Evolutionary conservation across 2,329 filamentous ascomycete species (phyloP), one percentile per base, ranked within the genome.

Genomic region (Chaetomiaceae sp.): DNA sequence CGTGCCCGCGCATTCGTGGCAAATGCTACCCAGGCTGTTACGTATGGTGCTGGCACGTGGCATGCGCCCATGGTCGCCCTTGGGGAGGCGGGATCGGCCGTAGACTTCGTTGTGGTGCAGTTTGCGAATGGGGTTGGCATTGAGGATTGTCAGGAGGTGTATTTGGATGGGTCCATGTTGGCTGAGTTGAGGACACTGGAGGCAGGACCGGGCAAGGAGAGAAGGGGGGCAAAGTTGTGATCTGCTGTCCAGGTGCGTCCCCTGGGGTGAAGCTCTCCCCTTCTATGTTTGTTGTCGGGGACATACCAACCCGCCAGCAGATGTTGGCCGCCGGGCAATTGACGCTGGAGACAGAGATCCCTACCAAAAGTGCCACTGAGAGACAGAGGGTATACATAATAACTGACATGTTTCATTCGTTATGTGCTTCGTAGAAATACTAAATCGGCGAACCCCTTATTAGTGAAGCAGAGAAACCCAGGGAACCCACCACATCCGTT

Each of bases 41-140:
- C 90, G 3, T 99, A 97, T 67, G 89, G 81, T 1, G 83, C 87
- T 1, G 93, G 89, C 5, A 96, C 90, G 48, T 99, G 92, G 81
- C 93, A 99, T 73, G 90, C 92, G 55, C 93, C 93, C 0, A 97
- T 99, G 92, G 87, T 90, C 13, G 90, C 89, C 14, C 69, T 97
- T 43, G 91, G 91, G 0, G 56, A 65, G 2, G 50, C 62, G 2
- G 74, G 70, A 2, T 70, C 72, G 21, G 76, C 83, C 17, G 74
- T 96, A 42, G 89, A 93, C 65, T 97, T 96, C 67, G 80, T 95
- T 5, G 92, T 97, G 2, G 80, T 87, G 58, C 92, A 97, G 72
- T 93, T 87, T 71, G 83, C 84, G 30, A 97, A 95, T 68, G 90
- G 87, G 2, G 85, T 93, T 12, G 79, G 71, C 0, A 71, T 77